These are phyloP conservation scores for Trametes cubensis DNA, from an alignment of 768 basidiomycete genomes.

Conservation along the genomic window DNA sequence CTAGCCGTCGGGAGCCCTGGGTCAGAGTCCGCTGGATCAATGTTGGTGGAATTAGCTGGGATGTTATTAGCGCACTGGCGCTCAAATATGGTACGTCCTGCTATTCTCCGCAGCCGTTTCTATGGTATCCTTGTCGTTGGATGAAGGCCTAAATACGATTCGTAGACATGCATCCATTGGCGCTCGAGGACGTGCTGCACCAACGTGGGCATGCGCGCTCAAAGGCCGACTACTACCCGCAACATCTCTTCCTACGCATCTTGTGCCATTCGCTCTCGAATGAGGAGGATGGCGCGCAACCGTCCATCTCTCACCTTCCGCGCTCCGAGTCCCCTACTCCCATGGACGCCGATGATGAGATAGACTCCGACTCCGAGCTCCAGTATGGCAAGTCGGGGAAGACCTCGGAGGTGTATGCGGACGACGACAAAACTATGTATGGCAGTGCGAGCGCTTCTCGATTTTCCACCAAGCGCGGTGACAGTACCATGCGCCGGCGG, in stretches of 20 bases:
- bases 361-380: slow-evolving; percentile 34
- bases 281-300: slow-evolving; percentile 23
- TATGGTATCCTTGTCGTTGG: background rate
- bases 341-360: slow-evolving; percentile 26
- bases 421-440: slow-evolving; percentile 37
- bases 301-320: slow-evolving; percentile 33
- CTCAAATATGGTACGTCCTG: slow-evolving; percentile 59
- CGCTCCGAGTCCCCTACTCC: slow-evolving; percentile 40
- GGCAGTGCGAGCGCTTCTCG: slow-evolving; percentile 29
- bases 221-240: slow-evolving; percentile 69
- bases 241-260: slow-evolving; percentile 71
- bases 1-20: slow-evolving; percentile 57
- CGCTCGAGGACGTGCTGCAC: slow-evolving; percentile 71
- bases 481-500: slow-evolving; percentile 15
- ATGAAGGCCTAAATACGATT: background rate
- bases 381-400: slow-evolving; percentile 35
- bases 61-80: slow-evolving; percentile 69
- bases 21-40: slow-evolving; percentile 77
- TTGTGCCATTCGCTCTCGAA: slow-evolving; percentile 60
- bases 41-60: slow-evolving; percentile 69
- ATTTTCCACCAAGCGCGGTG: slow-evolving; percentile 30
- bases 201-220: slow-evolving; percentile 57
- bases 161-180: slow-evolving; percentile 68
- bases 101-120: background rate
- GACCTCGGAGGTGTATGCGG: slow-evolving; percentile 28